A percentile compares a stretch with the other conserved stretches of the same genome.
Conservation (phyloP, 176 grass and related monocot species). For the Elymus sibiricus region DNA sequence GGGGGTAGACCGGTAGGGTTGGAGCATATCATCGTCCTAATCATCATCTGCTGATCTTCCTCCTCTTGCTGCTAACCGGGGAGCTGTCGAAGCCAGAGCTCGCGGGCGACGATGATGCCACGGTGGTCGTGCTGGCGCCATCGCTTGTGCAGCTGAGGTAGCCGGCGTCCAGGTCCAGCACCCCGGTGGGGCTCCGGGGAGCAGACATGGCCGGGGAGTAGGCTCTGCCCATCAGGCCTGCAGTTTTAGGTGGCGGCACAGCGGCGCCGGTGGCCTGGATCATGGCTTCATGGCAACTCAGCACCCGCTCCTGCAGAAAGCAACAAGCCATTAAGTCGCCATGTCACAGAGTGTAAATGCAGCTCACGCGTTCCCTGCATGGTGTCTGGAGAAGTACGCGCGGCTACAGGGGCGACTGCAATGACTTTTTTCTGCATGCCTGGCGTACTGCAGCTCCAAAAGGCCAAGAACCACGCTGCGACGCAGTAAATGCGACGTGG, state of each 20-base stretch:
- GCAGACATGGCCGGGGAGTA: conserved; percentile 15
- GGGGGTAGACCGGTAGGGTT: too few relatives aligned
- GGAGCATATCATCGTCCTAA: neutral
- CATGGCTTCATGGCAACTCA: conserved; percentile 45
- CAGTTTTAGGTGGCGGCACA: conserved; percentile 18
- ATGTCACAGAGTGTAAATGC: neutral
- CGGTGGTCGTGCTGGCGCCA: neutral
- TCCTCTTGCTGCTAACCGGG: conserved; percentile 76
- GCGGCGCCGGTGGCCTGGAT: conserved; percentile 43
- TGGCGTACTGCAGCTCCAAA: neutral
- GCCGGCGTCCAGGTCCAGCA: conserved; percentile 83
- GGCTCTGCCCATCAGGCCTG: neutral
- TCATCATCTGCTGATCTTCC: conserved; percentile 82
- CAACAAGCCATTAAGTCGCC: conserved; percentile 22
- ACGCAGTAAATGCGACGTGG: neutral
- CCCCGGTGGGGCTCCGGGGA: conserved; percentile 79
- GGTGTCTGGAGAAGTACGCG: neutral
- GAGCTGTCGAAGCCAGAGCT: conserved; percentile 31
- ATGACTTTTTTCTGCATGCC: neutral
- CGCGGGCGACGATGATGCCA: neutral
- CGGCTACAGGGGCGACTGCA: neutral
- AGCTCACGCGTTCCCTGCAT: conserved; percentile 18
- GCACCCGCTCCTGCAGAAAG: conserved; percentile 61
- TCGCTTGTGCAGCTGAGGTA: conserved; percentile 80
- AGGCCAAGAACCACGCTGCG: neutral